Evolutionary conservation across 2,329 filamentous ascomycete species (phyloP), one percentile per base, ranked within the genome.

Genomic region (Trichoderma koningii): DNA sequence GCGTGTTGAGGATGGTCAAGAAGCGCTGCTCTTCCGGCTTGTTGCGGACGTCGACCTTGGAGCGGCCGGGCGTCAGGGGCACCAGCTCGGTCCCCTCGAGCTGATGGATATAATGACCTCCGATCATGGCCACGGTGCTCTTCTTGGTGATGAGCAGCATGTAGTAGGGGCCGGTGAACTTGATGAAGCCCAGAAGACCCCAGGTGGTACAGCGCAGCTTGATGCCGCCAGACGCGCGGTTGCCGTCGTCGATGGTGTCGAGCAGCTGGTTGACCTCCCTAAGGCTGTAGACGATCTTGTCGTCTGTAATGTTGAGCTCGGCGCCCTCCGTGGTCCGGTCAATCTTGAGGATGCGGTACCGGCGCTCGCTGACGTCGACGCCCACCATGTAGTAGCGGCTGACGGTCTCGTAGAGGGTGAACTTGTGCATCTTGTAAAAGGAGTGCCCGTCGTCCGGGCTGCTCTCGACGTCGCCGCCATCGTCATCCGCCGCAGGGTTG

Each of bases 141-240:
- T 96, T 89, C 78, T 98, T 98, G 45, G 93, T 97, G 73, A 98
- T 93, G 55, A 98, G 80, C 34, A 98, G 84, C 93, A 99, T 98
- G 76, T 99, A 99, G 76, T 96, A 97, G 3, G 92, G 88, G 2
- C 94, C 93, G 0, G 95, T 99, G 76, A 99, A 98, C 67, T 91
- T 87, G 76, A 99, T 95, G 76, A 99, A 99, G 4, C 95, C 95
- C 28, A 99, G 81, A 28, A 99, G 79, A 2, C 95, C 95, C 95
- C 94, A 99, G 5, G 91, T 92, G 66, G 88, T 96, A 76, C 91
- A 96, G 66, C 91, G 92, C 64, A 97, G 83, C 76, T 91, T 95
- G 78, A 99, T 85, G 1, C 95, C 95, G 26, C 95, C 95, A 0
- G 92, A 92, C 7, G 87, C 88, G 72, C 91, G 93, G 76, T 98